Evolutionary conservation across 2,329 filamentous ascomycete genomes (phyloP).

Genomic region (Arachnopeziza araneosa): DNA sequence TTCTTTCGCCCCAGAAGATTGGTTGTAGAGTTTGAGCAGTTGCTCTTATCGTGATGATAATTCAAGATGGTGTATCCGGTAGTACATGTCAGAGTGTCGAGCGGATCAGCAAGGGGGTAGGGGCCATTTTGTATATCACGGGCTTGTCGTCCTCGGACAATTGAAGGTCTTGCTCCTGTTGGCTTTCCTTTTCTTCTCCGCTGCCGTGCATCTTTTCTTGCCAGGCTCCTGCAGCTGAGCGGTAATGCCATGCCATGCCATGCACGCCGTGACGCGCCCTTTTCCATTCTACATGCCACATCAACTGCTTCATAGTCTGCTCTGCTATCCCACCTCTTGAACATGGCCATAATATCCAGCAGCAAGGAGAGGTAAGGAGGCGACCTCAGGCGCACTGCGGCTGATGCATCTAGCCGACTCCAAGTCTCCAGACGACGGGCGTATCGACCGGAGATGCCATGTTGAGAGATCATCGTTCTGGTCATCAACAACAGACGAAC

Average conservation of each 20-base stretch:
- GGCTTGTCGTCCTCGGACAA: no score
- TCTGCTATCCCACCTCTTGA: no score
- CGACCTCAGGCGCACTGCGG: neutral
- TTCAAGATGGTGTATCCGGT: no score
- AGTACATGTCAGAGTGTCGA: no score
- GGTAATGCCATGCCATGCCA: no score
- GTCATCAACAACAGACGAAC: neutral
- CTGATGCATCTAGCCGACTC: neutral
- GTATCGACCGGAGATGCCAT: no score
- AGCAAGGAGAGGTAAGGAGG: neutral
- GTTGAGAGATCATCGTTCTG: no score
- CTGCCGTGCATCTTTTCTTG: neutral
- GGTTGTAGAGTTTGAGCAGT: no score
- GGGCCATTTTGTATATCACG: neutral
- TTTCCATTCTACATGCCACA: neutral
- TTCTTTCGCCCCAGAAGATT: neutral
- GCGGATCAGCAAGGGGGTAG: neutral
- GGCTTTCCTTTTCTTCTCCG: neutral
- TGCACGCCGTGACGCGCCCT: no score
- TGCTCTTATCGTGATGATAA: no score
- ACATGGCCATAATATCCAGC: no score
- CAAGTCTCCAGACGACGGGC: neutral
- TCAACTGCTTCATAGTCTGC: neutral
- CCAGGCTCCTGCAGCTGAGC: neutral
- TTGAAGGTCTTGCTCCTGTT: no score